Percentiles rank a stretch among this genome's conserved stretches.
Evolutionary conservation across 1,284 basidiomycete species (phyloP).

Genomic region (Boletus hoseneyae): DNA sequence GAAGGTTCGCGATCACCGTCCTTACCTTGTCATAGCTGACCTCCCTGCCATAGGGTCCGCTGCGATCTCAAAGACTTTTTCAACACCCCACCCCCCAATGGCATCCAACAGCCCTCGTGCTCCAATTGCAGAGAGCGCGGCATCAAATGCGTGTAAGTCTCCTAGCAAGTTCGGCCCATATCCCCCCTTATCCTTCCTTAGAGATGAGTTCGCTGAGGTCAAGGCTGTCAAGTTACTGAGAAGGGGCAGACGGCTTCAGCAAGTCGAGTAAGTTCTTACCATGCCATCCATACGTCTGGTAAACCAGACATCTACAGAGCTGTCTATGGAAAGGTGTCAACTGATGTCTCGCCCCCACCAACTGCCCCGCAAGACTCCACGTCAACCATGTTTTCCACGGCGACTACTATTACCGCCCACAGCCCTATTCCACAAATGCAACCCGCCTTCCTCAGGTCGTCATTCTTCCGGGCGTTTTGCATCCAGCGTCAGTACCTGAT

Average conservation of each 20-base stretch:
- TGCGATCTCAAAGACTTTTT: conserved; percentile 78
- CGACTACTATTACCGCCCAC: not conserved
- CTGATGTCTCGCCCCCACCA: conserved; percentile 37
- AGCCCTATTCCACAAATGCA: conserved; percentile 67
- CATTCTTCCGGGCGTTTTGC: conserved; percentile 79
- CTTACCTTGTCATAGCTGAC: not conserved
- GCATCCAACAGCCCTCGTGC: conserved; percentile 59
- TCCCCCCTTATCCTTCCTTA: conserved; percentile 31
- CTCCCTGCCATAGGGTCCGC: conserved; percentile 52
- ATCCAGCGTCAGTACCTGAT: conserved; percentile 63
- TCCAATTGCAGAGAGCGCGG: conserved; percentile 85
- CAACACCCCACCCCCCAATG: conserved; percentile 34
- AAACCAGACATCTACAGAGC: conserved; percentile 38
- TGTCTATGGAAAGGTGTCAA: conserved; percentile 55
- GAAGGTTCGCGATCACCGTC: conserved; percentile 48
- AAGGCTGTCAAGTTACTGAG: conserved; percentile 83
- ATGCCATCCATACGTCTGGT: conserved; percentile 3
- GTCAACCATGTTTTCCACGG: conserved; percentile 28
- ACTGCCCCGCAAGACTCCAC: conserved; percentile 34
- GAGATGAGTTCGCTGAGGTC: conserved; percentile 84
- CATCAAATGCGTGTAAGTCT: conserved; percentile 79
- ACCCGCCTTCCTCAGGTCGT: conserved; percentile 74
- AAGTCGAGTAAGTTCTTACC: conserved; percentile 60
- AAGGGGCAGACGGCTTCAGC: conserved; percentile 79
- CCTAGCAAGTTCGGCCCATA: conserved; percentile 11